Percentiles rank a stretch among this genome's conserved stretches.
phyloP scores from a whole-genome alignment of 352 stramenopile species.

The Phytophthora pini region DNA sequence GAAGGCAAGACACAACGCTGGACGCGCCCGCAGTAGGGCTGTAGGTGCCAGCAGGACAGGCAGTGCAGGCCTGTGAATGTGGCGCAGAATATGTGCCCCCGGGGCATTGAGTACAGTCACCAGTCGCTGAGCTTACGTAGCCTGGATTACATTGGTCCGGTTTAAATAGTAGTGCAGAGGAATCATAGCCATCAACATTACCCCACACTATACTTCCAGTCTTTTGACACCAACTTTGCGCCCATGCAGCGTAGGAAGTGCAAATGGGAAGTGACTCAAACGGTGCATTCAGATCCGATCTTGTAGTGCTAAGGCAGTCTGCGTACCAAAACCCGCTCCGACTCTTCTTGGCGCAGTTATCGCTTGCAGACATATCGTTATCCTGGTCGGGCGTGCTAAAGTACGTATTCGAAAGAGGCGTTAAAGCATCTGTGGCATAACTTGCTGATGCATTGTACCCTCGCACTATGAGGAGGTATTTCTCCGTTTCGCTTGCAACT shows the following conservation, averaged over 20 bases:
- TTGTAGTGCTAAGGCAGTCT: slow-evolving; percentile 44
- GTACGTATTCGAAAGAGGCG: slow-evolving; percentile 54
- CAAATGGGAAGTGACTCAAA: slow-evolving; percentile 56
- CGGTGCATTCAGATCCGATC: slow-evolving; percentile 60
- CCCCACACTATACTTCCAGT: slow-evolving; percentile 60
- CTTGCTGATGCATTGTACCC: slow-evolving; percentile 45
- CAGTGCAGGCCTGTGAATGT: slow-evolving; percentile 37
- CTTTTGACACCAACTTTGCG: slow-evolving; percentile 54
- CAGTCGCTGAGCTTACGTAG: slow-evolving; percentile 17
- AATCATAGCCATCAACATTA: slow-evolving; percentile 57
- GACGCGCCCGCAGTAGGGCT: slow-evolving; percentile 38
- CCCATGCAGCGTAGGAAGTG: slow-evolving; percentile 51
- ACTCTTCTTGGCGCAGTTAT: slow-evolving; percentile 56
- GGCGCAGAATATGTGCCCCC: slow-evolving; percentile 47
- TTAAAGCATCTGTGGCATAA: slow-evolving; percentile 52
- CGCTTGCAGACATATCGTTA: slow-evolving; percentile 50
- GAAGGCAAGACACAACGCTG: slow-evolving; percentile 37
- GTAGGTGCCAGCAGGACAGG: slow-evolving; percentile 57
- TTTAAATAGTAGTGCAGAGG: slow-evolving; percentile 51
- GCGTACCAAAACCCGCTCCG: slow-evolving; percentile 67
- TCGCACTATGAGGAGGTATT: slow-evolving; percentile 51
- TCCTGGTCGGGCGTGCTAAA: slow-evolving; percentile 68
- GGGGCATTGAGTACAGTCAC: slow-evolving; percentile 45
- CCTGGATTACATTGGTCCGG: slow-evolving; percentile 48
- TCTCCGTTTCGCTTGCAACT: slow-evolving; percentile 50